Base-by-base conservation (phyloP, 2,329 filamentous ascomycete species). In the Colletotrichum eremochloae region DNA sequence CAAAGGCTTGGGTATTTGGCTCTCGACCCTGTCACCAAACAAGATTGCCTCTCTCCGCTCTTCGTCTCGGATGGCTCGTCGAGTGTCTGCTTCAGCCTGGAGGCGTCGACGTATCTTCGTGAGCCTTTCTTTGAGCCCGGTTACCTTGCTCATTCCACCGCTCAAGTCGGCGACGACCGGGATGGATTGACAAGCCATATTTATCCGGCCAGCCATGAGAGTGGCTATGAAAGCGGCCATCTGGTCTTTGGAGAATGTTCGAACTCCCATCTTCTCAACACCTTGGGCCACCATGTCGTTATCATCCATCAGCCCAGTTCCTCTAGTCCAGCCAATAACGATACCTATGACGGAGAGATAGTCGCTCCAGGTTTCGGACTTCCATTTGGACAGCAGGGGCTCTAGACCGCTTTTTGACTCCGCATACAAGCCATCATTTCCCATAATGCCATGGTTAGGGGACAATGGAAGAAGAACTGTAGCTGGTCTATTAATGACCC, bases 191-290 rank as follows among this genome's bases (percentile, higher is more conserved):
- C 96, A 98, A 46, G 98, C 90, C 80, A 98, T 94, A 76, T 97
- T 95, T 77, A 98, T 93, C 31, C 92, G 89, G 38, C 96, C 95
- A 0, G 95, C 93, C 95, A 99, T 97, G 64, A 99, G 90, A 76
- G 96, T 95, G 53, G 98, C 90, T 76, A 99, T 84, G 84, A 98
- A 98, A 88, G 98, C 98, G 24, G 96, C 96, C 96, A 99, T 99
- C 83, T 99, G 96, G 81, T 97, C 94, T 84, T 98, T 96, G 15
- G 96, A 98, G 87, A 99, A 99, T 2, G 96, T 99, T 77, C 96
- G 94, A 24, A 98, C 96, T 78, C 96, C 96, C 76, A 96, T 95
- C 77, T 93, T 93, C 86, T 99, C 96, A 68, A 99, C 94, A 68
- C 96, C 96, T 81, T 98, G 95, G 38, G 96, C 96, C 75, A 98